These are phyloP conservation scores for Sporisorium graminicola DNA, from an alignment of 1,284 basidiomycete species.

Conservation along the genomic window DNA sequence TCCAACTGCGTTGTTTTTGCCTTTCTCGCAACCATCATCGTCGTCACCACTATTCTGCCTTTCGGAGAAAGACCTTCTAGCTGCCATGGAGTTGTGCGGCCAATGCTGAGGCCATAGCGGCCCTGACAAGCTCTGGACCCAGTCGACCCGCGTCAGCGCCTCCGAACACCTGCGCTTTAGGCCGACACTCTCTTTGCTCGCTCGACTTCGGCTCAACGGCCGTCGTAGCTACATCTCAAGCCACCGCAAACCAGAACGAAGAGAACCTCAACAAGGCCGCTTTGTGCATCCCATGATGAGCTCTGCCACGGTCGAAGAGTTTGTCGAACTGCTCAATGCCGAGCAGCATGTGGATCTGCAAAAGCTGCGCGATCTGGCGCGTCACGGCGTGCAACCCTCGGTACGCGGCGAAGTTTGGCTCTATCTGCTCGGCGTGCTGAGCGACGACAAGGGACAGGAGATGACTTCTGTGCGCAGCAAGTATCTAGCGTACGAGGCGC, in stretches of 20 bases:
- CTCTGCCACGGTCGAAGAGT: slow-evolving; percentile 62
- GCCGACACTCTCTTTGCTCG: background rate
- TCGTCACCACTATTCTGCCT: background rate
- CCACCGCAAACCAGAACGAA: too few species aligned
- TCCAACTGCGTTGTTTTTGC: background rate
- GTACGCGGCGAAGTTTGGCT: slow-evolving; percentile 69
- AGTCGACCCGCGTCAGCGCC: background rate
- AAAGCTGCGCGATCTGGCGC: slow-evolving; percentile 63
- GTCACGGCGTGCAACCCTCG: slow-evolving; percentile 63
- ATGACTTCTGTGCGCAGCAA: slow-evolving; percentile 68
- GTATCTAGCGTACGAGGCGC: slow-evolving; percentile 63
- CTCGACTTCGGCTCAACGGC: background rate
- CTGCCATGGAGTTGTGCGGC: background rate
- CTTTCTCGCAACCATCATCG: background rate
- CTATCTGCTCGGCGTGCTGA: slow-evolving; percentile 67
- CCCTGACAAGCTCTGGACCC: background rate
- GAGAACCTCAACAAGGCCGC: too few species aligned
- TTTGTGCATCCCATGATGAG: slow-evolving; percentile 53
- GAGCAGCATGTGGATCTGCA: slow-evolving; percentile 66
- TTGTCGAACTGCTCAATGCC: slow-evolving; percentile 63
- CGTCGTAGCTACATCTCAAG: background rate
- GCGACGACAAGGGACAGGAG: slow-evolving; percentile 67
- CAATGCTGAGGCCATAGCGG: background rate
- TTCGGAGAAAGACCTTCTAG: background rate
- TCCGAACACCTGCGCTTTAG: background rate